Conservation (phyloP, 2,329 filamentous ascomycete genomes). For the Didymella exigua region DNA sequence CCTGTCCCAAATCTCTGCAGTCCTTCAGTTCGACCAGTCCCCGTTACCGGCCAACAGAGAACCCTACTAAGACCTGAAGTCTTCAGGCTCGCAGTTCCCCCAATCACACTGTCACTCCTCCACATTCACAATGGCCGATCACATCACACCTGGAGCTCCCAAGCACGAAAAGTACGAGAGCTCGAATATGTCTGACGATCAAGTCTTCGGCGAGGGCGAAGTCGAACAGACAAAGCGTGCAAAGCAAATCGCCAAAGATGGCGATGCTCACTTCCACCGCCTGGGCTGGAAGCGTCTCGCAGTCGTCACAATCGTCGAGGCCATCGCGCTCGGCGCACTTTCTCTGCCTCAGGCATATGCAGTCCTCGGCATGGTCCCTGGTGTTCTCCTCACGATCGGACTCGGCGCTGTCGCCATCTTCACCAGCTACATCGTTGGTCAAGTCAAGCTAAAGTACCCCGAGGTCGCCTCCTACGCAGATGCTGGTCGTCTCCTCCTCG, state of each 20-base stretch:
- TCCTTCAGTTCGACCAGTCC: background rate
- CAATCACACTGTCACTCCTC: background rate
- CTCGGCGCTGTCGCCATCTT: slow-evolving; percentile 20
- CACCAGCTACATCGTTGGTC: slow-evolving; percentile 20
- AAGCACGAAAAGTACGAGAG: slow-evolving; percentile 15
- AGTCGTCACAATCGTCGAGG: slow-evolving; percentile 22
- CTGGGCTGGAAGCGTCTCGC: slow-evolving; percentile 23
- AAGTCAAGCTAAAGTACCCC: slow-evolving; percentile 21
- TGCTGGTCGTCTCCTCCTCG: slow-evolving; percentile 18
- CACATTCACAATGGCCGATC: slow-evolving; percentile 3
- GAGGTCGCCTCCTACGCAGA: slow-evolving; percentile 20
- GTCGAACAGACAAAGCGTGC: slow-evolving; percentile 14
- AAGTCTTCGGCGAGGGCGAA: slow-evolving; percentile 17
- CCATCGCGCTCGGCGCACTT: slow-evolving; percentile 21
- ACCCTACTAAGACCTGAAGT: background rate
- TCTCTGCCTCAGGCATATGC: slow-evolving; percentile 19
- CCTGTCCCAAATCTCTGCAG: background rate
- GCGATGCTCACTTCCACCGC: slow-evolving; percentile 21
- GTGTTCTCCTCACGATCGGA: slow-evolving; percentile 17
- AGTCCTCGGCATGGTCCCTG: slow-evolving; percentile 20
- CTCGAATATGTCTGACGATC: slow-evolving; percentile 14
- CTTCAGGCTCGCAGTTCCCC: background rate
- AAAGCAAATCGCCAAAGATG: slow-evolving; percentile 21
- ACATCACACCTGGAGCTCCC: slow-evolving; percentile 4
- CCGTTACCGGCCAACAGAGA: slow-evolving; percentile 1